These are phyloP conservation scores for Fusarium albosuccineum DNA, from an alignment of 2,329 filamentous ascomycete genomes.

Conservation along the genomic window DNA sequence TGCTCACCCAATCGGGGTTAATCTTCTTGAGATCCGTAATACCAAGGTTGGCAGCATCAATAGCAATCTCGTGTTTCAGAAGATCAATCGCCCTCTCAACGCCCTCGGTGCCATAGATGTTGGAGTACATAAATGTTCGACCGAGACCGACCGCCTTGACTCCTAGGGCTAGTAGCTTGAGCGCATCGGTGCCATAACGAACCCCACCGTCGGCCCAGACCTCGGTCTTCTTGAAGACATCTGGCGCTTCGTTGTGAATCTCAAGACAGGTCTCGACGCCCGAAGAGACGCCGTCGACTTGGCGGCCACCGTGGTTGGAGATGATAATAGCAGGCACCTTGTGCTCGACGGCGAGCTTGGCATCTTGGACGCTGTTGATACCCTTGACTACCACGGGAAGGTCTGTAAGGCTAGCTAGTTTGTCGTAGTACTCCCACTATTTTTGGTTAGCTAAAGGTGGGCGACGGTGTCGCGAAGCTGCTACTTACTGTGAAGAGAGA, in stretches of 20 bases:
- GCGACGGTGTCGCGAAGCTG: too few species aligned
- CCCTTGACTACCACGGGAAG: background rate
- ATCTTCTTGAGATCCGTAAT: constrained; percentile 1
- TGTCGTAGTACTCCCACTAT: background rate
- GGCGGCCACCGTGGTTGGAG: background rate
- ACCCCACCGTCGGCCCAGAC: background rate
- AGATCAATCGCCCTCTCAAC: background rate
- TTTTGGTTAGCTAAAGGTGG: too few species aligned
- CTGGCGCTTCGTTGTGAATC: background rate
- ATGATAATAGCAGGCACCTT: background rate
- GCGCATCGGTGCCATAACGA: background rate
- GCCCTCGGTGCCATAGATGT: background rate
- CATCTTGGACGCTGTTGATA: background rate
- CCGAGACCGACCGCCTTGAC: background rate
- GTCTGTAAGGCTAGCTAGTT: background rate
- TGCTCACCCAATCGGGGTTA: background rate
- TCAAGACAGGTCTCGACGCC: background rate
- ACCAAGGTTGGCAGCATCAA: background rate
- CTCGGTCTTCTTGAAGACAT: background rate
- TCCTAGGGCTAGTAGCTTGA: background rate
- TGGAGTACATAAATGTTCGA: background rate
- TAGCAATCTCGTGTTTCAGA: background rate
- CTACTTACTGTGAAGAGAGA: too few species aligned
- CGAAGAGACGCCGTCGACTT: background rate
- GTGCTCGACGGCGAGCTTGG: background rate